Base-by-base conservation (phyloP, 768 basidiomycete species). In the Rhodotorula sphaerocarpa region DNA sequence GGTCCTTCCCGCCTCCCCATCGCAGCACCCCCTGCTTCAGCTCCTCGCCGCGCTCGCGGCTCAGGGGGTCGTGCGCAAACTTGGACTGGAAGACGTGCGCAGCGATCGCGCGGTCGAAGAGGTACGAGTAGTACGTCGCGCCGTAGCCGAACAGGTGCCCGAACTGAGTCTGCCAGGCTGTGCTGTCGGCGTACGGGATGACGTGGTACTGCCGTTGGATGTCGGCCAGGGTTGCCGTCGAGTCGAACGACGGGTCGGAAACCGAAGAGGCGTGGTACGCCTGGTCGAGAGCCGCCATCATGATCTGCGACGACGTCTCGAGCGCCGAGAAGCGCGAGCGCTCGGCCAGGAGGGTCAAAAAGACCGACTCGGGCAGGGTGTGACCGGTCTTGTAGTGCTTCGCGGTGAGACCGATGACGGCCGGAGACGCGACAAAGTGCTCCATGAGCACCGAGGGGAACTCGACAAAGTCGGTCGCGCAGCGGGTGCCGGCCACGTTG, bases 371-470 rank as follows among this genome's bases (percentile, higher is more conserved):
- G 0, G 78, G 77, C 23, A 78, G 73, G 0, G 76, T 58, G 41
- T 73, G 70, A 45, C 72, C 73, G 0, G 78, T 77, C 14, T 60
- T 56, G 67, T 75, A 72, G 67, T 79, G 79, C n/a, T 58, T 62
- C 14, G 78, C 76, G 51, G 77, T 78, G 23, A 93, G 82, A 9
- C 86, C 83, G 28, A 97, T 82, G 33, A 97, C 89, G 20, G 78
- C 75, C 0, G 88, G 83, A 0, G 92, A 93, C 45, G 82, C 86
- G 45, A 93, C 82, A 79, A 99, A 96, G 73, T 91, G 90, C 74
- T 99, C 95, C 95, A 97, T 97, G 27, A 99, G 82, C 71, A 97
- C 91, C 15, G 93, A 97, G 0, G 95, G 95, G 10, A 99, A 79
- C 73, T 99, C 95, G 61, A 96, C 93, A 72, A 99, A 95, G 74